phyloP scores from a whole-genome alignment of 495 filamentous ascomycete genomes.

The Penicillium malachiteum region DNA sequence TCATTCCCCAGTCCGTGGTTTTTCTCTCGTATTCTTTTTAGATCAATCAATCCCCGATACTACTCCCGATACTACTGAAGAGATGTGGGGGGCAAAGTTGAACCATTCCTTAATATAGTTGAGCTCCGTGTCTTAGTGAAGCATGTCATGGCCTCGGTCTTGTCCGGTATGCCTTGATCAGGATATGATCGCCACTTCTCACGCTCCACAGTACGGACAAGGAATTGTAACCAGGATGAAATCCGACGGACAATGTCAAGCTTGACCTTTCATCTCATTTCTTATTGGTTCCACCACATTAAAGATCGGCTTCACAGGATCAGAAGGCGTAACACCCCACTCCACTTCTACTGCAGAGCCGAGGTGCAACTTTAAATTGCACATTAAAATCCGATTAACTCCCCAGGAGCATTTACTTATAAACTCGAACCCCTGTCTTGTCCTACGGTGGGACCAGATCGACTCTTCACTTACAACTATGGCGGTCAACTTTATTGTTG shows the following conservation, averaged over 20 bases:
- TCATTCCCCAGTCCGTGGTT: no score
- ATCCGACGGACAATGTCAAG: slow-evolving; percentile 12
- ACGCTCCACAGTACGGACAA: slow-evolving; percentile 2
- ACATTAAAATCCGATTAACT: not conserved
- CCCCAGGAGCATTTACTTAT: not conserved
- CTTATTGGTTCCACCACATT: slow-evolving; percentile 14
- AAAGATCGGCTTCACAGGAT: no score
- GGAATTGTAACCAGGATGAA: slow-evolving; percentile 12
- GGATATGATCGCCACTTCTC: no score
- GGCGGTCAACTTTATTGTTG: slow-evolving; percentile 20
- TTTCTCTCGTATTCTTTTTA: no score
- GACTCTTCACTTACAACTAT: slow-evolving; percentile 6
- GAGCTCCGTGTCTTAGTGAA: no score
- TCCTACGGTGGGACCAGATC: not conserved
- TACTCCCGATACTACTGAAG: no score
- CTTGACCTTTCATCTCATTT: slow-evolving; percentile 8
- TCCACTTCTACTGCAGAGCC: not conserved
- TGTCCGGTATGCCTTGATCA: no score
- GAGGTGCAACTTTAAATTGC: slow-evolving; percentile 3
- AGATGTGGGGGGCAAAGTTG: no score
- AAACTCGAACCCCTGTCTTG: no score
- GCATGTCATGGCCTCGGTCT: no score
- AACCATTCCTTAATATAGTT: no score
- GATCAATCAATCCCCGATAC: no score
- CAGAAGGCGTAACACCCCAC: slow-evolving; percentile 1